Percentiles rank a stretch among this genome's conserved stretches.
Conservation (phyloP, 108 stramenopile genomes). For the Bacterosira constricta region DNA sequence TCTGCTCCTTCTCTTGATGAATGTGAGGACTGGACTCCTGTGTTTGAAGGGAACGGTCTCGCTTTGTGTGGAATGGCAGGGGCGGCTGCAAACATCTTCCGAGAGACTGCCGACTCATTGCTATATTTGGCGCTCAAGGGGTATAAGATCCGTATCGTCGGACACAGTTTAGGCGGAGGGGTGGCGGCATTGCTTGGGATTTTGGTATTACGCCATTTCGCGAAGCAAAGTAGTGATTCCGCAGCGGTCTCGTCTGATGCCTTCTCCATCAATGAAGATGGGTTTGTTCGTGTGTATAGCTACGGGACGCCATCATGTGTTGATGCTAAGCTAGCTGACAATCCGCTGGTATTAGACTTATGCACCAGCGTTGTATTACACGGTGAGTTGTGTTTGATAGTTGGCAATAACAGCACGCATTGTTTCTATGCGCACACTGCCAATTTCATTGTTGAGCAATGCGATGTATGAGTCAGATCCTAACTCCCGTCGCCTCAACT, state of each 20-base stretch:
- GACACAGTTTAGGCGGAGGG: constrained; percentile 88
- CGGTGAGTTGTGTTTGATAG: background rate
- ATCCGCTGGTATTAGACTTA: constrained; percentile 50
- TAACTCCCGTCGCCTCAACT: too few relatives aligned
- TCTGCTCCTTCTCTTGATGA: background rate
- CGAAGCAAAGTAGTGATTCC: constrained; percentile 12
- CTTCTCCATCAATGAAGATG: constrained; percentile 34
- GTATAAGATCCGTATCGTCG: constrained; percentile 81
- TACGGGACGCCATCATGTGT: constrained; percentile 94
- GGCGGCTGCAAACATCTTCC: constrained; percentile 75
- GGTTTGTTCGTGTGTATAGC: constrained; percentile 78
- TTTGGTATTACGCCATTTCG: constrained; percentile 66
- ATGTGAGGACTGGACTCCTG: constrained; percentile 73
- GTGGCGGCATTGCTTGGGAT: constrained; percentile 87
- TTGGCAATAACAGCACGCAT: too few relatives aligned
- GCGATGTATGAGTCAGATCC: too few relatives aligned
- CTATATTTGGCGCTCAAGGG: constrained; percentile 64
- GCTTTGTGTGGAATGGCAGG: constrained; percentile 88
- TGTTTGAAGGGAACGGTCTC: constrained; percentile 68
- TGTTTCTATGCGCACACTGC: too few relatives aligned
- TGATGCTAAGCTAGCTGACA: constrained; percentile 81
- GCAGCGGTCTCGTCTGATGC: background rate
- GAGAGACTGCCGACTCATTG: constrained; percentile 77
- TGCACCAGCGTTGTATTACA: constrained; percentile 89
- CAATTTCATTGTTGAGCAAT: too few relatives aligned